Evolutionary conservation across 169 alveolate genomes (phyloP), one percentile per base, ranked within the genome.

Genomic region (Cryptosporidium meleagridis): DNA sequence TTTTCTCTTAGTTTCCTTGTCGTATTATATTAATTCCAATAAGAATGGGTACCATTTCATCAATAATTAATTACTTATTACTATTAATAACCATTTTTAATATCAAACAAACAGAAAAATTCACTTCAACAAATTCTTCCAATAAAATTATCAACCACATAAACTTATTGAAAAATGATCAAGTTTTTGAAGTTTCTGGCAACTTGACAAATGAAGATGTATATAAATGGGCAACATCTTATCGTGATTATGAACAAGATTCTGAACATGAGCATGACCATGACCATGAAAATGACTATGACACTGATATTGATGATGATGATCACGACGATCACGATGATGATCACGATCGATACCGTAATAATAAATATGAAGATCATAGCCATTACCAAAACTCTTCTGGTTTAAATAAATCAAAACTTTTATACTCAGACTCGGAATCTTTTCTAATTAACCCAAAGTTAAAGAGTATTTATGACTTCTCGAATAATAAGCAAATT

Each of bases 211-310:
- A 73, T 26, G 52, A 44, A 29, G 86, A 73, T 59, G 31, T 73
- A 2, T 73, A 73, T 55, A 73, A 73, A 53, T 73, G 86, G 86
- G n/a, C 86, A 18, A 33, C 85, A 71, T 48, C 67, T 16, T 31
- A 33, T n/a, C 31, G 55, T 48, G 55, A 48, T 16, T 48, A 14
- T 48, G 55, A 48, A 2, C 21, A 48, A 48, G 55, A 48, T 48
- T 14, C 55, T 0, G 21, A 48, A 48, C n/a, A 14, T 48, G 53
- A 45, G 8, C 3, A 45, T 4, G 53, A 45, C 1, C 21, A 10
- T 14, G 21, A 48, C 14, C 21, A 3, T 48, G 55, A 48, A 9
- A 2, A 3, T 45, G 53, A 45, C 14, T 9, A 45, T 14, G 53
- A 45, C 10, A 1, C 14, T 12, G 9, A 41, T 41, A 9, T 10